phyloP scores from a whole-genome alignment of 1,284 basidiomycete species.

The Ceratobasidium sp. region DNA sequence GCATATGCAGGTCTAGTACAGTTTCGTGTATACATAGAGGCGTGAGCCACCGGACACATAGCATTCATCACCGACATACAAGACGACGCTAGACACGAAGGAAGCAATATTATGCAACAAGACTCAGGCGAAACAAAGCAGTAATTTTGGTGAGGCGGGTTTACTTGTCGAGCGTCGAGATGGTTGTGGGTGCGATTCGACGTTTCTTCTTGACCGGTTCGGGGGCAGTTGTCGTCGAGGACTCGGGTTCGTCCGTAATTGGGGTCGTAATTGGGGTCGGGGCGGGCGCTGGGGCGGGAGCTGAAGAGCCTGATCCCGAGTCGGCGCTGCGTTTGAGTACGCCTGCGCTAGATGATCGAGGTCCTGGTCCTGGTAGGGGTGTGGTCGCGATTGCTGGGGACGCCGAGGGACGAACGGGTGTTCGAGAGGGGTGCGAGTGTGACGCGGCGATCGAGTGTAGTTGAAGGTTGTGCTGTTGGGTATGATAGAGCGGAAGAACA shows the following conservation, averaged over 20 bases:
- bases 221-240: neutral
- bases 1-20: too few species aligned
- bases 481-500: constrained; percentile 83
- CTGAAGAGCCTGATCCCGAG: neutral
- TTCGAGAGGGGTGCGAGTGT: constrained; percentile 61
- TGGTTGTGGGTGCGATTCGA: constrained; percentile 32
- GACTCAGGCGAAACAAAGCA: neutral
- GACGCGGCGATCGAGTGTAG: constrained; percentile 85
- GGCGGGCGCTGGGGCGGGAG: neutral
- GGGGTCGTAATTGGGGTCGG: neutral
- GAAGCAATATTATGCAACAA: neutral
- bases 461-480: constrained; percentile 86
- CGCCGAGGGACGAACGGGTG: constrained; percentile 32
- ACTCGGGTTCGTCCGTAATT: neutral
- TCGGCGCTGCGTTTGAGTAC: constrained; percentile 24
- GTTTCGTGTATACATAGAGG: too few species aligned
- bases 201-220: constrained; percentile 34
- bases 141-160: neutral
- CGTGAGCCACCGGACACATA: too few species aligned
- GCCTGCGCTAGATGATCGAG: constrained; percentile 26
- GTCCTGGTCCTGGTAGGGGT: constrained; percentile 9
- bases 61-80: too few species aligned
- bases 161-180: constrained; percentile 24
- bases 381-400: constrained; percentile 18
- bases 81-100: too few species aligned